Evolutionary conservation across 331 rosid genomes (phyloP), one percentile per base, ranked within the genome.

Genomic region (Cydonia oblonga): DNA sequence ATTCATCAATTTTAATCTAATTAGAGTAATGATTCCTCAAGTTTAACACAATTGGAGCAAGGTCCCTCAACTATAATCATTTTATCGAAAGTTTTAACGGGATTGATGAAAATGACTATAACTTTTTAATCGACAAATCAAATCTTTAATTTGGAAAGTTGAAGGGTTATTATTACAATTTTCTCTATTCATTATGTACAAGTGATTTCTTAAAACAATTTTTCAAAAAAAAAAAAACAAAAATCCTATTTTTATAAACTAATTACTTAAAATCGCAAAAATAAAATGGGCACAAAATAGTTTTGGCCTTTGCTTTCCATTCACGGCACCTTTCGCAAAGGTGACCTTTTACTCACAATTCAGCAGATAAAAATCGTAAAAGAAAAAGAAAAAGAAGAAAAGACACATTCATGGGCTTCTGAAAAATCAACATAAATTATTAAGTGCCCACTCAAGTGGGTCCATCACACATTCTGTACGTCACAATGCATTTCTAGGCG

Each of bases 1-100:
- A 1, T 38, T 5, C 2, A 11, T 38, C 5, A 38, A 3, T 0
- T 38, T 38, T 38, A 38, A 38, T 38, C 5, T 0, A 38, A 38
- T 38, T 38, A 0, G 5, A 38, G 0, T 0, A 38, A 38, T 38
- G 0, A 1, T 38, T 0, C 0, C 0, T 38, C 46, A 38, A 10
- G 1, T 38, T 10, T 11, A 38, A 38, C 46, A 0, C 5, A 38
- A 38, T 38, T 38, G 0, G 0, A 38, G 15, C 1, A 38, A 38
- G 2, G 0, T 38, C 15, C 46, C 5, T 38, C 46, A 38, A 38
- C 2, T 1, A 38, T 38, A 38, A 38, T 0, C 46, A 38, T 38
- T 38, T 38, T 3, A 1, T 11, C 2, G 1, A 5, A 38, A 38
- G 5, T 38, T 38, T 3, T 35, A 35, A 35, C 13, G 1, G 0